Evolutionary conservation across 2,329 filamentous ascomycete species (phyloP).

Genomic region (Colletotrichum caudatum): DNA sequence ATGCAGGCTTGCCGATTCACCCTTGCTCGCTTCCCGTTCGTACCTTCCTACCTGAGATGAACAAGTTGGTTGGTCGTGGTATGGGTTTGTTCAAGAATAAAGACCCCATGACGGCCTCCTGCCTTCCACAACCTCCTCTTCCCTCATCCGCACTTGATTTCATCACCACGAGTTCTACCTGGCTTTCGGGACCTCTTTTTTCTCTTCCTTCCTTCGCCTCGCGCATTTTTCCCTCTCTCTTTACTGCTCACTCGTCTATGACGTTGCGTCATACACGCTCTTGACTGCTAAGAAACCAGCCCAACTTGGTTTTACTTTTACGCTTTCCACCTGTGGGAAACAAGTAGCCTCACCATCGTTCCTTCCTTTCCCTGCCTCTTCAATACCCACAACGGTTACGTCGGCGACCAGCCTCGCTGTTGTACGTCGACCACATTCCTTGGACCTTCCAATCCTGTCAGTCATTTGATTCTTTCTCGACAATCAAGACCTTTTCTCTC

Average conservation of each 20-base stretch:
- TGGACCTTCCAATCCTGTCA: slow-evolving; percentile 23
- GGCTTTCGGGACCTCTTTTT: slow-evolving; percentile 25
- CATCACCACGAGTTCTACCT: slow-evolving; percentile 21
- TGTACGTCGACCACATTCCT: slow-evolving; percentile 38
- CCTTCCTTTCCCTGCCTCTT: slow-evolving; percentile 41
- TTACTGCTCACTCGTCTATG: slow-evolving; percentile 27
- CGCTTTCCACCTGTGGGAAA: slow-evolving; percentile 19
- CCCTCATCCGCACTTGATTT: slow-evolving; percentile 35
- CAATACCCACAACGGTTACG: slow-evolving; percentile 31
- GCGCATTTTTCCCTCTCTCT: slow-evolving; percentile 7
- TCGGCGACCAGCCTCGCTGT: slow-evolving; percentile 38
- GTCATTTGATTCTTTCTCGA: slow-evolving; percentile 28
- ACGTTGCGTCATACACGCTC: slow-evolving; percentile 35
- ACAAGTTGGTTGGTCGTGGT: slow-evolving; percentile 12
- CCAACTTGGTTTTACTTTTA: slow-evolving; percentile 21
- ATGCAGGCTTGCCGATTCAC: slow-evolving; percentile 17
- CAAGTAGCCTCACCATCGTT: slow-evolving; percentile 21
- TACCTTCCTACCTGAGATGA: slow-evolving; percentile 19
- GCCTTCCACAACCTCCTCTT: slow-evolving; percentile 32
- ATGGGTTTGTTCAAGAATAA: slow-evolving; percentile 29
- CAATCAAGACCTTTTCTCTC: background rate
- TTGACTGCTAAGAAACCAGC: slow-evolving; percentile 21
- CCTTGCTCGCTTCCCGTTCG: slow-evolving; percentile 8
- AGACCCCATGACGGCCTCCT: slow-evolving; percentile 39
- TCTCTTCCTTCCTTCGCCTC: slow-evolving; percentile 24